phyloP scores from a whole-genome alignment of 106 monocot species.

The Dioscorea dumetorum region DNA sequence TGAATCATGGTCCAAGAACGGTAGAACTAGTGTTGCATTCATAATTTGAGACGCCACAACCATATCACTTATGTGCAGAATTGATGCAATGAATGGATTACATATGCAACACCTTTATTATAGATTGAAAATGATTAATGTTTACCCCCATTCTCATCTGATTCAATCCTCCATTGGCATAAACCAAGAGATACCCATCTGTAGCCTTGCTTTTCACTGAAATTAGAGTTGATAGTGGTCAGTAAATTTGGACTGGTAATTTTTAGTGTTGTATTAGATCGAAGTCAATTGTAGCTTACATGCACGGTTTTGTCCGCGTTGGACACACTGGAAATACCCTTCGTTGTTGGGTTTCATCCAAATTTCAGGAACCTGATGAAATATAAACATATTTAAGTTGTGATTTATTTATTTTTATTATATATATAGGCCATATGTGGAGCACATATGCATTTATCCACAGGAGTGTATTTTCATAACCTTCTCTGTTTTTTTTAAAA shows the following conservation, averaged over 20 bases:
- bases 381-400: no score
- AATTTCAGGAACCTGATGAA: constrained; percentile 34
- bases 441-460: no score
- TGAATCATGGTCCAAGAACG: constrained; percentile 51
- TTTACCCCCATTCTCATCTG: constrained; percentile 89
- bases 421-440: no score
- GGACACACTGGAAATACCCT: constrained; percentile 40
- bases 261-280: neutral
- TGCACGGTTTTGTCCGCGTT: constrained; percentile 22
- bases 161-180: constrained; percentile 89
- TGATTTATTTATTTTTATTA: no score
- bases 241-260: neutral
- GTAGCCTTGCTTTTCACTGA: constrained; percentile 18
- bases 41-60: constrained; percentile 57
- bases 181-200: constrained; percentile 56
- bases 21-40: constrained; percentile 67
- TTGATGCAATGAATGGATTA: neutral
- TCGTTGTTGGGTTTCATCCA: constrained; percentile 33
- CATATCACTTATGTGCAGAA: constrained; percentile 66
- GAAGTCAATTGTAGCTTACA: constrained; percentile 16
- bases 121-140: neutral
- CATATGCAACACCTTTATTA: neutral
- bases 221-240: neutral
- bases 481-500: no score
- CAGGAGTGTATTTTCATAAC: no score